Evolutionary conservation across 352 stramenopile species (phyloP), one percentile per base, ranked within the genome.

Genomic region (Hyaloperonospora brassicae): DNA sequence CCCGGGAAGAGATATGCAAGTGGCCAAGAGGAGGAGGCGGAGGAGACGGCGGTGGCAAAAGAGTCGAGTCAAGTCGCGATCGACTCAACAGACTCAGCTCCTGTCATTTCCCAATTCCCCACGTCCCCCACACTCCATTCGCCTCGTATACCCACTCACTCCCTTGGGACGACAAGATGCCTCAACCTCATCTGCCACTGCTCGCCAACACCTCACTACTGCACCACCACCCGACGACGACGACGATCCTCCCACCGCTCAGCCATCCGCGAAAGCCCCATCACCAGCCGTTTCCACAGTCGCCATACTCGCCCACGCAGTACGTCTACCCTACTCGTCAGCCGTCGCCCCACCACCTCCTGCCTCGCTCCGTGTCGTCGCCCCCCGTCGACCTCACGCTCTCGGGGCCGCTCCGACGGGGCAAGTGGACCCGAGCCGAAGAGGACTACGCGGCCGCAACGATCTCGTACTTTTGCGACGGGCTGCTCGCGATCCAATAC

Each of bases 381-480:
- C n/a, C 54, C 8, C 46, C 22, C n/a, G 42, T 53, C 30, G 41
- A 70, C 38, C 52, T 70, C n/a, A 65, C 62, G 5, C 31, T 76
- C 35, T 63, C 60, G 10, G 67, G 67, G 22, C 64, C 74, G 14
- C 52, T 86, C 30, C 73, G 80, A 0, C 78, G 80, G 30, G 80
- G 80, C 61, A 88, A 88, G 44, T 88, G 78, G 78, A 88, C 78
- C 38, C 64, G 65, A 4, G 73, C 74, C 11, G 78, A 88, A 50
- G 78, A 88, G 46, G 66, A 70, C 42, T 88, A 84, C 56, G 73
- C 73, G 8, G 78, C 78, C 1, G 70, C 75, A 21, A 83, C 73
- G 24, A 89, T 89, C 61, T 73, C 67, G 30, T 84, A 86, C 66
- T 89, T 89, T 50, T 73, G 78, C 43, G 61, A 70, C 21, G 79